Percentiles rank a stretch among this genome's conserved stretches.
phyloP scores from a whole-genome alignment of 2,329 filamentous ascomycete genomes.

The Trichoderma sp. region DNA sequence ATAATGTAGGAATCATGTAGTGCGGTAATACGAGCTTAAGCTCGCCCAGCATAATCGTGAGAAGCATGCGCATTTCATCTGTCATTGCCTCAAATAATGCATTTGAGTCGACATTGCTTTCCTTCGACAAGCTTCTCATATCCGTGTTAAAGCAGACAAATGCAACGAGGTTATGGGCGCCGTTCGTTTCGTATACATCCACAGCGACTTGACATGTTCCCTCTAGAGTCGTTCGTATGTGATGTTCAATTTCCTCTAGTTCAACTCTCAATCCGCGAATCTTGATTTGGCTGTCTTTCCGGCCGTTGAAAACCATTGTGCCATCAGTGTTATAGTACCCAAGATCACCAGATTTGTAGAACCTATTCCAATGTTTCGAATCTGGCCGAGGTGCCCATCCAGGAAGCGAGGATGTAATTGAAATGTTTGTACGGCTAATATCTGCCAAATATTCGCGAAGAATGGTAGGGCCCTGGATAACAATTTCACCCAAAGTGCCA shows the following conservation, averaged over 20 bases:
- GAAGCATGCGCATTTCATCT: conserved; percentile 18
- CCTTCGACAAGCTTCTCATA: neutral
- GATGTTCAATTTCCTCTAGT: conserved; percentile 35
- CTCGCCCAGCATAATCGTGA: neutral
- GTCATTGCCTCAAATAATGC: conserved; percentile 20
- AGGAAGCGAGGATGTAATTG: conserved; percentile 39
- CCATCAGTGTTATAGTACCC: conserved; percentile 43
- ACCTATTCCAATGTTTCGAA: conserved; percentile 22
- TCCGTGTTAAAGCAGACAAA: conserved; percentile 8
- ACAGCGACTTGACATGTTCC: conserved; percentile 10
- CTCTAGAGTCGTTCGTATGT: neutral
- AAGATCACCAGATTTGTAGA: conserved; percentile 51
- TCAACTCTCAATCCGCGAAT: conserved; percentile 57
- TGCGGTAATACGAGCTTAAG: conserved; percentile 8
- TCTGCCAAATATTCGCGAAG: conserved; percentile 51
- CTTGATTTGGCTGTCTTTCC: conserved; percentile 60
- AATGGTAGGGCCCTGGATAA: conserved; percentile 47
- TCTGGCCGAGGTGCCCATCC: neutral
- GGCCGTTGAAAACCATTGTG: conserved; percentile 46
- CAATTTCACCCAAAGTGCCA: conserved; percentile 36
- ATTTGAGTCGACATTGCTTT: neutral
- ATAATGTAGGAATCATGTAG: conserved; percentile 30
- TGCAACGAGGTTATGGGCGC: neutral
- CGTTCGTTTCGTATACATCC: neutral
- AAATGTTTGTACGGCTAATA: conserved; percentile 42